Evolutionary conservation across 1,284 basidiomycete species (phyloP), one percentile per base, ranked within the genome.

Genomic region (Exsudoporus floridanus): DNA sequence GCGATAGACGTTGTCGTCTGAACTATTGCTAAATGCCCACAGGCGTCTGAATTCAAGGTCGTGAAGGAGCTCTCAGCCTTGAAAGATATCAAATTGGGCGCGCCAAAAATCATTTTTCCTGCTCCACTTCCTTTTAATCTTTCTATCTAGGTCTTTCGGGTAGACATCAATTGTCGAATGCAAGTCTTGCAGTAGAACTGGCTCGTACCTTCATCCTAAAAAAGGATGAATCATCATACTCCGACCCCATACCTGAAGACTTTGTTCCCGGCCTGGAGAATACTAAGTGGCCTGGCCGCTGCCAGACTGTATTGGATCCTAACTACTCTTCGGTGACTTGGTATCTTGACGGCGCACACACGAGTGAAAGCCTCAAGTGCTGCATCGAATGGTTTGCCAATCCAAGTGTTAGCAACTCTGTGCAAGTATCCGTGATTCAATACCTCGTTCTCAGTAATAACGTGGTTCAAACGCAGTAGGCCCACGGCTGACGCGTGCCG

Each of bases 331-430:
- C 67, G 5, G 75, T 82, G 10, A 90, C 83, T 1, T 99, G 94
- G 94, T 92, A 88, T 69, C 76, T 99, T 23, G 97, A 99, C 69
- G 97, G 97, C 1, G 95, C 96, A 13, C 97, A 99, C 70, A 99
- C 97, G 0, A 74, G 83, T 13, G 97, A 99, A 69, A 97, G 93
- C 64, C 76, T 99, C 28, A 79, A 82, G 41, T 92, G 86, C 54
- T 96, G 95, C 62, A 82, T 90, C 18, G 77, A 89, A 55, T 99
- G 97, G 97, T 96, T 87, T 65, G 79, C 81, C 35, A 77, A 72
- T 50, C 79, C 85, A 3, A 71, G 71, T 5, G 73, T 79, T 36
- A 80, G 79, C 6, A 61, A 86, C 45, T 56, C 63, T 6, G 30
- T 53, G 67, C 49, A 61, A 60, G 73, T 70, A 55, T 38, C 36